phyloP scores from a whole-genome alignment of 1,139 yeast genomes.

The Pichia kudriavzevii region DNA sequence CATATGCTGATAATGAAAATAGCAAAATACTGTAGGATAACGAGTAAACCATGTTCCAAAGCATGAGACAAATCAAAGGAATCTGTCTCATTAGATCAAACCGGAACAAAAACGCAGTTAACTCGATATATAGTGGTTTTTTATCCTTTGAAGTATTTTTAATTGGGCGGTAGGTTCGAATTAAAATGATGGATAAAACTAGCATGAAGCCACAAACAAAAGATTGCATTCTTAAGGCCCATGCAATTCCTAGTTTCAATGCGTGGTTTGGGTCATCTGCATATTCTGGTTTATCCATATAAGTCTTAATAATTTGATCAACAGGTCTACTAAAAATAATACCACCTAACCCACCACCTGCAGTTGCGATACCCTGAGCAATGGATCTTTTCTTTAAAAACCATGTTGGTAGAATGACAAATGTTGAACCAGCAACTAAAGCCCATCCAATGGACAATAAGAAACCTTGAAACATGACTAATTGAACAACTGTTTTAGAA shows the following conservation, averaged over 20 bases:
- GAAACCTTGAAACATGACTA: constrained; percentile 65
- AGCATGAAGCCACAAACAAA: constrained; percentile 33
- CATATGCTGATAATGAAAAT: constrained; percentile 56
- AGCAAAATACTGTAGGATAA: constrained; percentile 48
- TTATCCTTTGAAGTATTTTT: constrained; percentile 21
- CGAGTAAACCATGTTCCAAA: constrained; percentile 49
- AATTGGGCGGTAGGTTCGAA: constrained; percentile 39
- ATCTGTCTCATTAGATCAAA: constrained; percentile 12
- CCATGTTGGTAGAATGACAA: constrained; percentile 52
- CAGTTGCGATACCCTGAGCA: constrained; percentile 47
- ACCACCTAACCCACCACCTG: constrained; percentile 62
- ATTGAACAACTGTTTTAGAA: constrained; percentile 50
- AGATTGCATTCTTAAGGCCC: constrained; percentile 63
- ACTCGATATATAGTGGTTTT: constrained; percentile 17
- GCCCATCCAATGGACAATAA: constrained; percentile 56
- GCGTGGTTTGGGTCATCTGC: constrained; percentile 15
- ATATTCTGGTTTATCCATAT: constrained; percentile 10
- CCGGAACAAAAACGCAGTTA: constrained; percentile 10
- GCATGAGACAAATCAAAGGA: constrained; percentile 37
- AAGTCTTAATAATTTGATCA: constrained; percentile 32
- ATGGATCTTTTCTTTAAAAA: constrained; percentile 49
- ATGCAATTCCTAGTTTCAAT: constrained; percentile 48
- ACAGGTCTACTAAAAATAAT: constrained; percentile 33
- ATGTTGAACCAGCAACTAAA: constrained; percentile 52
- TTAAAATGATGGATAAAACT: constrained; percentile 33